Percentiles rank a stretch among this genome's conserved stretches.
These are phyloP conservation scores for Eremochloa ophiuroides DNA, from an alignment of 176 grass and related monocot species.

Conservation along the genomic window DNA sequence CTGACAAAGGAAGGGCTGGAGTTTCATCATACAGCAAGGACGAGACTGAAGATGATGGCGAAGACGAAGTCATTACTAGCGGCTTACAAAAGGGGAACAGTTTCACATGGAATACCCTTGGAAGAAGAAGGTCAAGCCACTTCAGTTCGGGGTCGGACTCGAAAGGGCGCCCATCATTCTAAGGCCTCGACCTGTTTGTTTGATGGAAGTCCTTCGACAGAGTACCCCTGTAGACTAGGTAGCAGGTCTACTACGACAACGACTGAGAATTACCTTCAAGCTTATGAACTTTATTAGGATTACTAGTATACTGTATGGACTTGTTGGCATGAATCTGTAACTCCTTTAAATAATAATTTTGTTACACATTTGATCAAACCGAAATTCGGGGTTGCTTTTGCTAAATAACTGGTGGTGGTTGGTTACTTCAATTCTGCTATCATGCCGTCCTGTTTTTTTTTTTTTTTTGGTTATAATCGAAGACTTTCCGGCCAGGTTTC, in stretches of 20 bases:
- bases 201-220: not conserved
- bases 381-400: not conserved
- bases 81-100: conserved; percentile 52
- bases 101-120: conserved; percentile 78
- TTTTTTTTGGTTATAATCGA: not conserved
- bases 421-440: not conserved
- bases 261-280: not conserved
- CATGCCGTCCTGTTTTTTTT: not conserved
- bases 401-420: not conserved
- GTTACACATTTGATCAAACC: not conserved
- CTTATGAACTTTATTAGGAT: conserved; percentile 5
- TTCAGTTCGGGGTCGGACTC: conserved; percentile 33
- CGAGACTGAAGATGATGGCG: conserved; percentile 36
- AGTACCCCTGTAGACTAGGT: not conserved
- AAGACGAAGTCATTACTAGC: conserved; percentile 45
- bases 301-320: conserved; percentile 7
- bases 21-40: conserved; percentile 68
- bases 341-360: not conserved
- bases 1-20: conserved; percentile 33
- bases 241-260: not conserved
- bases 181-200: not conserved
- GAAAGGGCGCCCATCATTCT: conserved; percentile 49
- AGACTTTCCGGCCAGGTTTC: not conserved
- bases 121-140: conserved; percentile 82
- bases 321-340: not conserved